Percentiles rank a stretch among this genome's conserved stretches.
These are phyloP conservation scores for Boletales sp. DNA, from an alignment of 768 basidiomycete species.

Conservation along the genomic window DNA sequence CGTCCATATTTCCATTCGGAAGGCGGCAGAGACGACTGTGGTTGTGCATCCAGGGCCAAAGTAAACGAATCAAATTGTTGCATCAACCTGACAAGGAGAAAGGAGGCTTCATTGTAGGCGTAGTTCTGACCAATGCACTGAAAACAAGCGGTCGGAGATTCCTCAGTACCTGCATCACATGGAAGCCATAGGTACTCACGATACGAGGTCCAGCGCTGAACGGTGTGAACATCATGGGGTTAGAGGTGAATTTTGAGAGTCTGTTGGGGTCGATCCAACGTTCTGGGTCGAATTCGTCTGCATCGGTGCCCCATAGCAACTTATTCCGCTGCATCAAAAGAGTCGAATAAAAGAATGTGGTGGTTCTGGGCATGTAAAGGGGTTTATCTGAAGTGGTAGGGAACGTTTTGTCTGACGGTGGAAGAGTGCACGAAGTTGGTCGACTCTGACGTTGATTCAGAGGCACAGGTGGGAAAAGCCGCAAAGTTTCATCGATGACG, in stretches of 20 bases:
- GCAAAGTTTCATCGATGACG: slow-evolving; percentile 74
- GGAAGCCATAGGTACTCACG: slow-evolving; percentile 27
- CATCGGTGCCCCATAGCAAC: slow-evolving; percentile 70
- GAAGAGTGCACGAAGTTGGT: slow-evolving; percentile 45
- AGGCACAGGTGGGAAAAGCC: slow-evolving; percentile 78
- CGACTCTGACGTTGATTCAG: slow-evolving; percentile 64
- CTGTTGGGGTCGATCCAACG: slow-evolving; percentile 66
- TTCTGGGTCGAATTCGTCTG: slow-evolving; percentile 74
- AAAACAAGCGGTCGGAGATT: slow-evolving; percentile 9
- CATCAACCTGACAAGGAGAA: slow-evolving; percentile 62
- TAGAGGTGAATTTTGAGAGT: slow-evolving; percentile 46
- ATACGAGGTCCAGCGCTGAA: slow-evolving; percentile 70
- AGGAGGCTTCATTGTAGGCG: slow-evolving; percentile 74
- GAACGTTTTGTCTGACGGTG: slow-evolving; percentile 49
- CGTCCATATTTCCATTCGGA: slow-evolving; percentile 44
- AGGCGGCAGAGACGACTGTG: slow-evolving; percentile 59
- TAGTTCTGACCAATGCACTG: slow-evolving; percentile 74
- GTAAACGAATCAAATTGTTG: slow-evolving; percentile 61
- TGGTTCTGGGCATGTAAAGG: slow-evolving; percentile 56
- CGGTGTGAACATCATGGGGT: slow-evolving; percentile 68
- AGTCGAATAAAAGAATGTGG: slow-evolving; percentile 56
- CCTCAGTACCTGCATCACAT: slow-evolving; percentile 9
- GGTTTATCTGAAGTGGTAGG: slow-evolving; percentile 33
- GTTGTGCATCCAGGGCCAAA: slow-evolving; percentile 59
- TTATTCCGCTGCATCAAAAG: slow-evolving; percentile 65